Evolutionary conservation across 495 filamentous ascomycete species (phyloP).

Genomic region (Podospora pseudoanserina): DNA sequence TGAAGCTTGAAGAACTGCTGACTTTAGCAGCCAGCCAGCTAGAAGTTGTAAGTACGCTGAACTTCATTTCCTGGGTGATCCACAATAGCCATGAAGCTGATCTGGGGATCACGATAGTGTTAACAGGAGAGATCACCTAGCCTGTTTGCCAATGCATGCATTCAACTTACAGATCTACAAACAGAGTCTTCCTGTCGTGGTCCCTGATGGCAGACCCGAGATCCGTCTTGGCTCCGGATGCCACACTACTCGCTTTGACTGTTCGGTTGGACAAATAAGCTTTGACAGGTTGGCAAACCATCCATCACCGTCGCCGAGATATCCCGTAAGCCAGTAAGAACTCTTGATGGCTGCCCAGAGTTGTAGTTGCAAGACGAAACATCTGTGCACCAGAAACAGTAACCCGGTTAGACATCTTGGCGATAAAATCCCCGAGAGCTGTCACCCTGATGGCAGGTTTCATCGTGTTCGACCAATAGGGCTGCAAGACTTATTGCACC

Average conservation of each 20-base stretch:
- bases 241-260: not conserved
- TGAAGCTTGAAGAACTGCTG: not conserved
- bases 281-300: not conserved
- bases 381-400: conserved; percentile 2
- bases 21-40: not conserved
- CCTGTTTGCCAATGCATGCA: not conserved
- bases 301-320: not conserved
- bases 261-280: not conserved
- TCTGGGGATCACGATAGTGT: not conserved
- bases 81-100: not conserved
- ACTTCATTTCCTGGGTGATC: not conserved
- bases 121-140: not conserved
- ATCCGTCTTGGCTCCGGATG: conserved; percentile 4
- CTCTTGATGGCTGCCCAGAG: not conserved
- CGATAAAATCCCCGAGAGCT: not conserved
- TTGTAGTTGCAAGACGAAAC: not conserved
- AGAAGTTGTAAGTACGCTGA: not conserved
- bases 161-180: not conserved
- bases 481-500: not conserved
- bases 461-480: not conserved
- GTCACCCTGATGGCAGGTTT: not conserved
- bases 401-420: conserved; percentile 2
- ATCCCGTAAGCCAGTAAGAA: not conserved
- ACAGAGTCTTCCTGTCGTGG: not conserved
- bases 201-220: not conserved